Evolutionary conservation across 1,139 yeast genomes (phyloP).

Genomic region (Saccharomycopsis hybrid): DNA sequence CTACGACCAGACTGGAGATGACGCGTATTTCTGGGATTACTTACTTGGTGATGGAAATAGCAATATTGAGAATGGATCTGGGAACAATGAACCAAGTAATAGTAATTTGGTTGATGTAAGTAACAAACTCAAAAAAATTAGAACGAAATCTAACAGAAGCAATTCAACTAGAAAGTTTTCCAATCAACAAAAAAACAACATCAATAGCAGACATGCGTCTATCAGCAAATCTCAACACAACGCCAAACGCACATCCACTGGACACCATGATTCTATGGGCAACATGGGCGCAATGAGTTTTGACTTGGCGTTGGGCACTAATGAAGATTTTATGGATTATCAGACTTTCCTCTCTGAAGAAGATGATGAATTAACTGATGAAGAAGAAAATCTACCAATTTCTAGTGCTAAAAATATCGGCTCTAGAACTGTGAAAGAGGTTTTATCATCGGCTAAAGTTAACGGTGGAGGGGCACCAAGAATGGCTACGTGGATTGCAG

Average conservation of each 20-base stretch:
- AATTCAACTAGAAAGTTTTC: neutral
- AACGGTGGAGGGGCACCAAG: slow-evolving; percentile 75
- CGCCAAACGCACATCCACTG: too few relatives aligned
- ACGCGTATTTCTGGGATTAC: slow-evolving; percentile 47
- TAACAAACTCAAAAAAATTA: neutral
- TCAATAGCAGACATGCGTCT: neutral
- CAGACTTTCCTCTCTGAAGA: slow-evolving; percentile 22
- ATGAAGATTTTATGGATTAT: slow-evolving; percentile 16
- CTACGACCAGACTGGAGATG: slow-evolving; percentile 36
- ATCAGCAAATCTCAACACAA: neutral
- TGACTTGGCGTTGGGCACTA: slow-evolving; percentile 16
- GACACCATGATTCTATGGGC: neutral
- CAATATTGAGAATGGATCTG: neutral
- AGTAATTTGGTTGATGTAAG: slow-evolving; percentile 6
- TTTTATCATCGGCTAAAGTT: slow-evolving; percentile 74
- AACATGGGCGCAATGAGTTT: slow-evolving; percentile 1
- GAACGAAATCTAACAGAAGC: neutral
- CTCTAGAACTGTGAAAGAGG: slow-evolving; percentile 79
- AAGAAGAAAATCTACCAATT: slow-evolving; percentile 70
- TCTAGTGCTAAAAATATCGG: slow-evolving; percentile 51
- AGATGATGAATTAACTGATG: slow-evolving; percentile 85
- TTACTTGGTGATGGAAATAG: slow-evolving; percentile 33
- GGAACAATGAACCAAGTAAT: slow-evolving; percentile 1
- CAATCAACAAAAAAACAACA: neutral
- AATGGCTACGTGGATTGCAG: slow-evolving; percentile 88